Evolutionary conservation across 1,139 yeast species (phyloP).

Genomic region (Suhomyces maxii): DNA sequence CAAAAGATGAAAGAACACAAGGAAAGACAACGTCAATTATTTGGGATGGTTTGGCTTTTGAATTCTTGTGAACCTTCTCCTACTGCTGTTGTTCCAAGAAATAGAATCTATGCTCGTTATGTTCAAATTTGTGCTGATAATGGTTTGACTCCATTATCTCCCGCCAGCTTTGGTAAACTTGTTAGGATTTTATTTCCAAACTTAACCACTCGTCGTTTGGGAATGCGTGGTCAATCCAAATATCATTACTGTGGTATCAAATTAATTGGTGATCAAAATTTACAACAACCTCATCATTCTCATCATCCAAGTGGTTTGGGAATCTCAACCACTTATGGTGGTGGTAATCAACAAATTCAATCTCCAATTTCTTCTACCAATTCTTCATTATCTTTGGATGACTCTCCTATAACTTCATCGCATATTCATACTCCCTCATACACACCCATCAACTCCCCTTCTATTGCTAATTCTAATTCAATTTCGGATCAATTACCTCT

Average conservation of each 20-base stretch:
- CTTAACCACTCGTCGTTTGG: conserved; percentile 79
- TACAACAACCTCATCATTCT: conserved; percentile 10
- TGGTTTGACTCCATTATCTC: conserved; percentile 70
- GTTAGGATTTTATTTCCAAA: conserved; percentile 74
- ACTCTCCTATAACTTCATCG: conserved; percentile 15
- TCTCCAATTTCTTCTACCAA: conserved; percentile 28
- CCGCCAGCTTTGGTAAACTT: conserved; percentile 85
- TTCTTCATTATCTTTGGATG: conserved; percentile 17
- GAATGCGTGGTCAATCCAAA: conserved; percentile 85
- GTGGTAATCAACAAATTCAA: conserved; percentile 15
- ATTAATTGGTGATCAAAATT: conserved; percentile 51
- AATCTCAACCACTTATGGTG: conserved; percentile 7
- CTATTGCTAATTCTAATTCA: conserved; percentile 14
- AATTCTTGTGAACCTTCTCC: conserved; percentile 65
- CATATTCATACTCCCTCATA: conserved; percentile 18
- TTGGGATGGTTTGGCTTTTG: conserved; percentile 80
- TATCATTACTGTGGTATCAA: conserved; percentile 89
- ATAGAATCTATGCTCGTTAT: conserved; percentile 77
- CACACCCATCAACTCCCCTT: conserved; percentile 20
- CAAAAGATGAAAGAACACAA: conserved; percentile 24
- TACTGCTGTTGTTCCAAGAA: conserved; percentile 80
- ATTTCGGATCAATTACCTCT: conserved; percentile 19
- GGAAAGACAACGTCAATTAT: conserved; percentile 72
- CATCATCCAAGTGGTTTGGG: conserved; percentile 13
- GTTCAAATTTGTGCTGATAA: conserved; percentile 70